These are phyloP conservation scores for Guadua angustifolia DNA, from an alignment of 176 grass and related monocot genomes.

Conservation along the genomic window DNA sequence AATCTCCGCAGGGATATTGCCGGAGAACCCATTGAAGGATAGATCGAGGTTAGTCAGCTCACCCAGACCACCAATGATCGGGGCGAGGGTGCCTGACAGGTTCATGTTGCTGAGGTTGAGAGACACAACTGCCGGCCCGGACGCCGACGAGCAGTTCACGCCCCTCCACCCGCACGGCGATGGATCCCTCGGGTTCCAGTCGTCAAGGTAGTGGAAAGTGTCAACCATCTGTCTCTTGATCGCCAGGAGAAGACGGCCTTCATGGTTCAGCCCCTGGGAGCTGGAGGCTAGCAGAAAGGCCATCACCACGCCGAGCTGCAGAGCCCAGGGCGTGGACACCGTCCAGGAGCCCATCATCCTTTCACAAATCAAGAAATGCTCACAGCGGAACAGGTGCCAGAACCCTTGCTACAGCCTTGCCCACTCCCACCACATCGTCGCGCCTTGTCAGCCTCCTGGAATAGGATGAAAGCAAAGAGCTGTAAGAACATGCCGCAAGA, in stretches of 20 bases:
- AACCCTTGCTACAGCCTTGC: constrained; percentile 22
- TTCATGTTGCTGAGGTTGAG: constrained; percentile 76
- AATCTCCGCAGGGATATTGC: constrained; percentile 68
- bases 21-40: constrained; percentile 78
- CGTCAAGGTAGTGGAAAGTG: constrained; percentile 62
- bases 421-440: constrained; percentile 41
- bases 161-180: constrained; percentile 83
- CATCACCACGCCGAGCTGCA: constrained; percentile 53
- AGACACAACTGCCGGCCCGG: constrained; percentile 47
- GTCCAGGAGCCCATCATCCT: constrained; percentile 36
- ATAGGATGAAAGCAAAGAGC: constrained; percentile 17
- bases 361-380: constrained; percentile 26
- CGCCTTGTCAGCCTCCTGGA: constrained; percentile 28
- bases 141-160: constrained; percentile 62
- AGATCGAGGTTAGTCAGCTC: constrained; percentile 68
- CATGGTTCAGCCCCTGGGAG: constrained; percentile 59
- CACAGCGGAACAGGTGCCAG: neutral
- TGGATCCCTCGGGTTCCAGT: constrained; percentile 57
- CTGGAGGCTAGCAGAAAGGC: constrained; percentile 53
- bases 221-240: constrained; percentile 76
- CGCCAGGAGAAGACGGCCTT: constrained; percentile 71
- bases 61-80: constrained; percentile 63
- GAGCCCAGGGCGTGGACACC: constrained; percentile 17
- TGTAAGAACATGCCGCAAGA: constrained; percentile 21
- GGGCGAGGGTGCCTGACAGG: constrained; percentile 70